Conservation (phyloP, 495 filamentous ascomycete species). For the Hypoxylon perforatum region DNA sequence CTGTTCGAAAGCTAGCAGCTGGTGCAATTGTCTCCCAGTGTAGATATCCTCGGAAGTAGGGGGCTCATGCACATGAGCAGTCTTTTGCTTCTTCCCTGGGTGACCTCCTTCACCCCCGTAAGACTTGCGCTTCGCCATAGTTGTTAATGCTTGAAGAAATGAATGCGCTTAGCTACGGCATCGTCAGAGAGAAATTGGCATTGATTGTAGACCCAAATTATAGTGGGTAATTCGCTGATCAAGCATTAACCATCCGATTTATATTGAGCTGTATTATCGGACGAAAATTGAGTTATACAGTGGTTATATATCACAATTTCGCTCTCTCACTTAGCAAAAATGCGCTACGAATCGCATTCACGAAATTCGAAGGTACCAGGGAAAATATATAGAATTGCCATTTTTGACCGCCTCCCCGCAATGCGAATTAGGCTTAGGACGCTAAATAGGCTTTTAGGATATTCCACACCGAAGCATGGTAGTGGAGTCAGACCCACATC, state of each 20-base stretch:
- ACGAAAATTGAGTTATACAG: background rate
- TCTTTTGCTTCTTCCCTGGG: slow-evolving; percentile 47
- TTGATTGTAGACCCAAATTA: background rate
- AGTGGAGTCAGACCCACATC: background rate
- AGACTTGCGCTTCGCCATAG: slow-evolving; percentile 56
- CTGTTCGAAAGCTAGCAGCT: slow-evolving; percentile 74
- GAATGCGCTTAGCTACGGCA: slow-evolving; percentile 33
- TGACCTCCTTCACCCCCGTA: slow-evolving; percentile 45
- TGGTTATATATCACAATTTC: slow-evolving; percentile 1
- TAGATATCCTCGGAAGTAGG: slow-evolving; percentile 66
- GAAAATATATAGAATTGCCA: slow-evolving; percentile 46
- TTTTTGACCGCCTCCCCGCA: slow-evolving; percentile 36
- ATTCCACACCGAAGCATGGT: background rate
- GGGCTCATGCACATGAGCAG: slow-evolving; percentile 54
- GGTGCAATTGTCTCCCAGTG: slow-evolving; percentile 68
- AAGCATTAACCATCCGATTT: background rate
- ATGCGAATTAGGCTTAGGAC: slow-evolving; percentile 23
- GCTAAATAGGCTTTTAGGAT: slow-evolving; percentile 6
- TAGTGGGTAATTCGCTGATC: background rate
- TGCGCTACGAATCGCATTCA: slow-evolving; percentile 1
- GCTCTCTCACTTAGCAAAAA: background rate
- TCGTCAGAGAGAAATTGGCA: slow-evolving; percentile 16
- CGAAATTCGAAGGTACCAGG: slow-evolving; percentile 7
- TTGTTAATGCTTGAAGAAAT: slow-evolving; percentile 7
- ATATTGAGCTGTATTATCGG: background rate